A percentile compares a stretch with the other conserved stretches of the same genome.
These are phyloP conservation scores for Micractinium sp. DNA, from an alignment of 139 green algal genomes.

Conservation along the genomic window DNA sequence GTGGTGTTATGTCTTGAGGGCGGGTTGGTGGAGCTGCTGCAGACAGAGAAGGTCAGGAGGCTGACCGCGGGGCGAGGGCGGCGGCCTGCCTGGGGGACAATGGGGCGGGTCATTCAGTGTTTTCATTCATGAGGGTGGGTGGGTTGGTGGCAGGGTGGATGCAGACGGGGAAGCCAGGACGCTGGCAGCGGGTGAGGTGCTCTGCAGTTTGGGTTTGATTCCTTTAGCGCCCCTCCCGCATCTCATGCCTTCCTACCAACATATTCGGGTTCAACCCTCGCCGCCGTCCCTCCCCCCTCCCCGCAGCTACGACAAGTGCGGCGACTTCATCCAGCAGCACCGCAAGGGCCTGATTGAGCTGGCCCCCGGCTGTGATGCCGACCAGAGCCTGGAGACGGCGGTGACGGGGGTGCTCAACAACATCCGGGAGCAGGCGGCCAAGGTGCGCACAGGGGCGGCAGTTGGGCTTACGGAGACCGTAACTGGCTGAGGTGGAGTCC, in stretches of 20 bases:
- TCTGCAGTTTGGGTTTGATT: no score
- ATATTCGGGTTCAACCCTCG: background rate
- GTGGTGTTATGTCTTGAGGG: no score
- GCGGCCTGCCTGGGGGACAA: background rate
- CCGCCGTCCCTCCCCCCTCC: background rate
- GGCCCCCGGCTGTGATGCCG: slow-evolving; percentile 86
- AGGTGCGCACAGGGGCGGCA: slow-evolving; percentile 45
- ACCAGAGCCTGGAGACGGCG: slow-evolving; percentile 86
- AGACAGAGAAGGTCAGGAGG: slow-evolving; percentile 47
- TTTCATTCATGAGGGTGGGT: no score
- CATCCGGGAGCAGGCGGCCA: slow-evolving; percentile 90
- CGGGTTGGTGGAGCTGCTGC: slow-evolving; percentile 45
- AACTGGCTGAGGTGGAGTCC: no score
- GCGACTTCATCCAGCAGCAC: slow-evolving; percentile 75
- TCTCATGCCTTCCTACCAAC: no score
- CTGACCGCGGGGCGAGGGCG: slow-evolving; percentile 59
- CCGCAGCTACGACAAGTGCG: slow-evolving; percentile 69
- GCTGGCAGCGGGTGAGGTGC: slow-evolving; percentile 46
- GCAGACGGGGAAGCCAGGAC: slow-evolving; percentile 49
- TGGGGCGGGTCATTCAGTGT: background rate
- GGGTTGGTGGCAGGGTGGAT: slow-evolving; percentile 46
- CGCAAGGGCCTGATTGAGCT: slow-evolving; percentile 79
- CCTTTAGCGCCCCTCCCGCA: no score
- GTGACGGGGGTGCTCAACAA: slow-evolving; percentile 91
- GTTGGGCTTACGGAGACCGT: background rate